Base-by-base conservation (phyloP, 495 filamentous ascomycete species). In the Tetracladium setigerum region DNA sequence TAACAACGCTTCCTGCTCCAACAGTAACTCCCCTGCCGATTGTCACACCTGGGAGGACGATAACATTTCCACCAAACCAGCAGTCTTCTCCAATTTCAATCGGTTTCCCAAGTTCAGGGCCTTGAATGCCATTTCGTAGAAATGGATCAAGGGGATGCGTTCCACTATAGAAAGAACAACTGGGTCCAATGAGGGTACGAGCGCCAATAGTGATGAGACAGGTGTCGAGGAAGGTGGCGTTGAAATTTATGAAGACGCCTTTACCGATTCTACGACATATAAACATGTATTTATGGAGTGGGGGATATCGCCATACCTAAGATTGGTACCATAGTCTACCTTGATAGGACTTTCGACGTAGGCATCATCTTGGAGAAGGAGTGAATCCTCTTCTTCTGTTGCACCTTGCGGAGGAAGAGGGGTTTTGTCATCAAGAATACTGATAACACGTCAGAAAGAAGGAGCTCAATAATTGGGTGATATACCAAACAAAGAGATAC, bases 1-100 rank as follows among this genome's bases (percentile, higher is more conserved):
- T 94, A 10, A 95, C 90, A 15, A 95, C 87, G 62, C 84, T 87
- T 0, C 86, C 88, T n/a, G 90, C 88, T 0, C 86, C 89, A 55
- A 95, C 72, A 0, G 82, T 82, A 1, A 68, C 69, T 0, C 88
- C 84, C 32, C 71, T 71, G 0, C 90, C 89, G 50, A 95, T 82
- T 6, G 70, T 90, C 18, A 96, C 86, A 0, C 90, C 90, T 0
- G 86, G 80, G 14, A 86, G 62, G 6, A 96, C 70, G 33, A 73
- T 75, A 8, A 84, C 87, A 60, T 83, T 83, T 0, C 89, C 89
- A 0, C 85, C 87, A 19, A 96, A 61, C 89, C 90, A 96, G 54
- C 87, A 92, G 62, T 95, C 90, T 55, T 94, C 86, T 0, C 82
- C 87, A 47, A 95, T 80, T 12, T 66, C 72, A 53, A 96, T 85